Evolutionary conservation across 495 filamentous ascomycete species (phyloP), one percentile per base, ranked within the genome.

Genomic region (Aeminium ludgeri): DNA sequence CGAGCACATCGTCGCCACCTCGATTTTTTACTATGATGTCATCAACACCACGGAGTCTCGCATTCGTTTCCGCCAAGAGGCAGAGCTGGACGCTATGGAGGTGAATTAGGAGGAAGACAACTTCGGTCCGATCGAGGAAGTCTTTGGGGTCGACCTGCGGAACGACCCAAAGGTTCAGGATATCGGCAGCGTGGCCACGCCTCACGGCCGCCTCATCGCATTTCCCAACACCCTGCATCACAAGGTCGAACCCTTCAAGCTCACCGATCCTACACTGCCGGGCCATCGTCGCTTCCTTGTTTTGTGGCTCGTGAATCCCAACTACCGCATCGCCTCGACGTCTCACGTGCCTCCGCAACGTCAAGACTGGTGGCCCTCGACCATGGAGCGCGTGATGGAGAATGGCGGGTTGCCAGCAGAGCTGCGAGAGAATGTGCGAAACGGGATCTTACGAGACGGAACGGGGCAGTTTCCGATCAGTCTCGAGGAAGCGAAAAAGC

Each of bases 41-140:
- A 58, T 72, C 3, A 82, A 84, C 52, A 69, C 80, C 38, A 74
- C 67, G 4, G 53, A 64, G 5, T 70, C 61, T 41, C 50, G n/a
- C n/a, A n/a, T n/a, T n/a, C n/a, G n/a, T n/a, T n/a, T 46, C 19
- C 61, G 81, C 0, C 49, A 60, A 0, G 76, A 80, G 50, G 23
- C 25, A 15, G 31, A 43, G 6, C 18, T 6, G 11, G 41, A 20
- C 6, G 17, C 2, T 13, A 12, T 43, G 18, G 20, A 2, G 6
- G 15, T 6, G 3, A 20, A 16, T 11, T 12, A 10, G n/a, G 11
- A 13, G 34, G 34, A 48, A 36, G 17, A 45, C 19, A 39, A 51
- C 20, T 29, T 41, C 28, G 23, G 25, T 1, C 10, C 2, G 18
- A 12, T 43, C 6, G 32, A 33, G 27, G 16, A 36, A 4, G 2